phyloP scores from a whole-genome alignment of 1,284 basidiomycete genomes.

The Phellinidium pouzarii region DNA sequence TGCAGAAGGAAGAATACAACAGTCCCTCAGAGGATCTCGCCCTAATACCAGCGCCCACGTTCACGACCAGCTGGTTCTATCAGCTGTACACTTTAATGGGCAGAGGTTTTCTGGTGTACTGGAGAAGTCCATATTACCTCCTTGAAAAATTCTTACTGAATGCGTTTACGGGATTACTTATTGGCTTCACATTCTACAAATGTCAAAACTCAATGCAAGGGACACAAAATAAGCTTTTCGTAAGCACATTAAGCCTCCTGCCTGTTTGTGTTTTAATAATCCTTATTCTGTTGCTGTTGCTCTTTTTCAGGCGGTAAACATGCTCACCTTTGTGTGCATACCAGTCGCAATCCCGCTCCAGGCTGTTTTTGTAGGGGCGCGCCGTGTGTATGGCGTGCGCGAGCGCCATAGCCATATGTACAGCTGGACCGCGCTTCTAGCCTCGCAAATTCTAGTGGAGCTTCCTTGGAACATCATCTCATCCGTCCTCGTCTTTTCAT shows the following conservation, averaged over 20 bases:
- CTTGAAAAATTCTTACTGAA: slow-evolving; percentile 66
- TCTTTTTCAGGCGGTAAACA: slow-evolving; percentile 36
- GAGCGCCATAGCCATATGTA: slow-evolving; percentile 74
- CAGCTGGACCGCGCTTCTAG: slow-evolving; percentile 71
- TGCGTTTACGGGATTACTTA: slow-evolving; percentile 51
- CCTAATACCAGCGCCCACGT: slow-evolving; percentile 28
- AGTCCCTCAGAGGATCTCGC: slow-evolving; percentile 14
- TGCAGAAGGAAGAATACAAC: slow-evolving; percentile 32
- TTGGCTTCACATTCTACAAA: slow-evolving; percentile 68
- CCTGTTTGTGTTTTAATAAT: no score
- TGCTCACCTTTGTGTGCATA: slow-evolving; percentile 39
- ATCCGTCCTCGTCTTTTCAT: slow-evolving; percentile 52
- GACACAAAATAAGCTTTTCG: slow-evolving; percentile 80
- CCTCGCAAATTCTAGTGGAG: slow-evolving; percentile 56
- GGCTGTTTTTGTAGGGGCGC: slow-evolving; percentile 45
- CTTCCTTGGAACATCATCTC: slow-evolving; percentile 62
- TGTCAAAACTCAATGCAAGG: slow-evolving; percentile 61
- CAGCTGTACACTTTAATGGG: slow-evolving; percentile 42
- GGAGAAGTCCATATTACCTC: slow-evolving; percentile 68
- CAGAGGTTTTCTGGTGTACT: slow-evolving; percentile 49
- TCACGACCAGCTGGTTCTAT: slow-evolving; percentile 41
- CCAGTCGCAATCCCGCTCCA: slow-evolving; percentile 49
- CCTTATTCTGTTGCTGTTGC: slow-evolving; percentile 21
- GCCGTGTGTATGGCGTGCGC: slow-evolving; percentile 56
- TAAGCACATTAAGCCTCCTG: slow-evolving; percentile 20